Evolutionary conservation across 2,329 filamentous ascomycete species (phyloP).

Genomic region (Neophaeococcomyces mojaviensis): DNA sequence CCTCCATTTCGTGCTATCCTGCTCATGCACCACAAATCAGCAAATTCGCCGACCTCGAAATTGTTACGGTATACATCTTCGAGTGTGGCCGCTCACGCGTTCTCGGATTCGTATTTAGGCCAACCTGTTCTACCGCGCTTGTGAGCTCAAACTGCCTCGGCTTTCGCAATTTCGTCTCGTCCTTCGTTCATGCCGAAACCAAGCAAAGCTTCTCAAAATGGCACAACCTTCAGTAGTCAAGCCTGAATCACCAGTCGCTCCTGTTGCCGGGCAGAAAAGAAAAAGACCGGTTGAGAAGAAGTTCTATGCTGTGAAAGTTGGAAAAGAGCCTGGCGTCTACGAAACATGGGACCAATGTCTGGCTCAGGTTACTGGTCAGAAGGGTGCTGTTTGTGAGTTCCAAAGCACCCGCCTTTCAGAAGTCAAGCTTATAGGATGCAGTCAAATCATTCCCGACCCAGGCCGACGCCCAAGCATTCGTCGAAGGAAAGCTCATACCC

Average conservation of each 20-base stretch:
- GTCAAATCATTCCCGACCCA: slow-evolving; percentile 71
- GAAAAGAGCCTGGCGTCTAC: slow-evolving; percentile 56
- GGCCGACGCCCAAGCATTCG: slow-evolving; percentile 71
- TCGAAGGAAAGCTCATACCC: slow-evolving; percentile 50
- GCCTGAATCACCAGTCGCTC: slow-evolving; percentile 9
- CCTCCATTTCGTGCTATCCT: too few species aligned
- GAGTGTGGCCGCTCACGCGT: too few species aligned
- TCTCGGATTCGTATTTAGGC: too few species aligned
- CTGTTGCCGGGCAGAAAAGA: slow-evolving; percentile 37
- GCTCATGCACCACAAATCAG: too few species aligned
- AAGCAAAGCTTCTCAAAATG: slow-evolving; percentile 10
- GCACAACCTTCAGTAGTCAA: slow-evolving; percentile 13
- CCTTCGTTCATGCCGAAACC: slow-evolving; percentile 5
- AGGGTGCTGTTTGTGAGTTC: slow-evolving; percentile 61
- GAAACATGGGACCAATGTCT: slow-evolving; percentile 56
- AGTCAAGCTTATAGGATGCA: slow-evolving; percentile 30
- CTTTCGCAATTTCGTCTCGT: slow-evolving; percentile 6
- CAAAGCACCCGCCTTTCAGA: background rate
- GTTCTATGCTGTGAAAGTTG: slow-evolving; percentile 57
- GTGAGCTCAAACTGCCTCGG: slow-evolving; percentile 16
- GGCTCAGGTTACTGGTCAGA: slow-evolving; percentile 53
- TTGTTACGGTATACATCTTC: too few species aligned
- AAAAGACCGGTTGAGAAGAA: slow-evolving; percentile 47
- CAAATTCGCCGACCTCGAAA: too few species aligned
- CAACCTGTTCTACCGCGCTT: too few species aligned